phyloP scores from a whole-genome alignment of 306 rosid genomes.

The Cucurbita moschata region DNA sequence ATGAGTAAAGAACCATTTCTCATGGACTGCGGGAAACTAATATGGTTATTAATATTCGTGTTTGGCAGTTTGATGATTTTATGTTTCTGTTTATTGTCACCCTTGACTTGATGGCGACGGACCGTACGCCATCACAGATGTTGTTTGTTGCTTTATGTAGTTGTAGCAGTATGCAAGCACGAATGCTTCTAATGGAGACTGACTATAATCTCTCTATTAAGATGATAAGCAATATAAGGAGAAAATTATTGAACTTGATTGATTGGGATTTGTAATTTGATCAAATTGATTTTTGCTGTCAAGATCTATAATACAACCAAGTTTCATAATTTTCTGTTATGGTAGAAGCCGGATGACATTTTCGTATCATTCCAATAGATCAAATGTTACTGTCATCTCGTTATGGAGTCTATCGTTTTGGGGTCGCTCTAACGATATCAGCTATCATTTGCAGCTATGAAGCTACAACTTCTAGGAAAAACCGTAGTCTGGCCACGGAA shows the following conservation, averaged over 20 bases:
- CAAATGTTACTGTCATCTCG: neutral
- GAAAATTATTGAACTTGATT: neutral
- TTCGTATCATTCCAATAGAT: neutral
- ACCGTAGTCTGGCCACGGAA: conserved; percentile 71
- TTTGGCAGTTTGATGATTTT: neutral
- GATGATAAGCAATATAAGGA: neutral
- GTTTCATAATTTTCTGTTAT: neutral
- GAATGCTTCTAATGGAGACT: neutral
- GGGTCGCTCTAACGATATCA: neutral
- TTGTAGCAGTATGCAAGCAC: neutral
- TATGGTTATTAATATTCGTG: neutral
- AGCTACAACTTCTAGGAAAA: conserved; percentile 74
- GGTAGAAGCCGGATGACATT: neutral
- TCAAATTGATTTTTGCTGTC: neutral
- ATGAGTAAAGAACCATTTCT: neutral
- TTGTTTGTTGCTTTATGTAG: neutral
- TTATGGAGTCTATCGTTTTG: neutral
- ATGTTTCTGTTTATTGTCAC: neutral
- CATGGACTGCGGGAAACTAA: neutral
- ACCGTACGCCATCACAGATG: neutral
- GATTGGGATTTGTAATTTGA: neutral
- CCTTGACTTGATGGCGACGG: neutral
- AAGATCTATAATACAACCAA: neutral
- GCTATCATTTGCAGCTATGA: conserved; percentile 20
- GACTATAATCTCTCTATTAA: neutral